Base-by-base conservation (phyloP, 345 rosid species). In the Erysimum cheiranthoides region DNA sequence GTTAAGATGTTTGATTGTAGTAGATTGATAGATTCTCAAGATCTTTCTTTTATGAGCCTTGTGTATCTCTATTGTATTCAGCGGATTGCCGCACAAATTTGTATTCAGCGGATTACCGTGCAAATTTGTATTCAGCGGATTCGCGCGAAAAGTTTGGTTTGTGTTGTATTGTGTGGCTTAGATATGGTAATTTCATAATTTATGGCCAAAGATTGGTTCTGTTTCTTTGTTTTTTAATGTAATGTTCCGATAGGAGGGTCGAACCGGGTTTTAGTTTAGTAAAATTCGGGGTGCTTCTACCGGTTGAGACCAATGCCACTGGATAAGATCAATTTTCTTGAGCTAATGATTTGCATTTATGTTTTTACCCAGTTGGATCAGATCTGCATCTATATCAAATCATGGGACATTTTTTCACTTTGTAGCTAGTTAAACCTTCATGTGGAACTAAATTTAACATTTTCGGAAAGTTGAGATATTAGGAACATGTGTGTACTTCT, bases 191-290 rank as follows among this genome's bases (percentile, higher is more conserved):
- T 7, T 18, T 66, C 60, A 39, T n/a, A 21, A 27, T 39, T 10
- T 46, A 36, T 57, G 65, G 65, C 35, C 14, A 59, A 27, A 3
- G 61, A 66, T 58, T 58, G 56, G 43, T 51, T 52, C 70, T 62
- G 12, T 63, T 60, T 18, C 5, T 40, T 4, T 57, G 25, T 4
- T 18, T 53, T 30, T 18, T 8, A 39, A 53, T 64, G 47, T 45
- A 56, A 32, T 54, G 36, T 12, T 42, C 43, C 5, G 6, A 40
- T 31, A 18, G 57, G 52, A 51, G 8, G 67, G 2, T 67, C 45
- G 72, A 75, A 75, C 68, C 34, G 47, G 67, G 77, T 17, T 62
- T 69, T 73, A n/a, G 7, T 0, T 30, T 73, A 5, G n/a, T 70
- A 5, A 5, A 45, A 3, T 27, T 14, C 3, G 5, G 39, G 61